Evolutionary conservation across 2,329 filamentous ascomycete species (phyloP).

Genomic region (Nemania diffusa): DNA sequence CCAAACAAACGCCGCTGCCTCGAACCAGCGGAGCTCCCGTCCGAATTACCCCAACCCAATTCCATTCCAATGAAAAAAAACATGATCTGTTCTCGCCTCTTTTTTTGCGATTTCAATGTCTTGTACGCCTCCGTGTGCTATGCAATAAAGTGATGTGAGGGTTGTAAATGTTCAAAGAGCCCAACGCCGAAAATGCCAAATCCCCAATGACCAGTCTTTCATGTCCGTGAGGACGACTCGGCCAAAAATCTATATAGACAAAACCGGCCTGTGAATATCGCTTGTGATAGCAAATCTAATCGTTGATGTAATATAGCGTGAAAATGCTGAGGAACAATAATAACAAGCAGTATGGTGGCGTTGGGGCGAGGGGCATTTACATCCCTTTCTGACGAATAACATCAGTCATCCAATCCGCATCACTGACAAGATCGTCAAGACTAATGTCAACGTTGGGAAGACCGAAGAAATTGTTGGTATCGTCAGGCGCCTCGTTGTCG

Average conservation of each 20-base stretch:
- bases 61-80: constrained; percentile 12
- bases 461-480: constrained; percentile 42
- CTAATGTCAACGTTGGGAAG: constrained; percentile 48
- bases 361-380: background rate
- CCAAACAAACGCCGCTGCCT: constrained; percentile 23
- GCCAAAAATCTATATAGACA: constrained; percentile 22
- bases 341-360: background rate
- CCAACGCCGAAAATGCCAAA: constrained; percentile 29
- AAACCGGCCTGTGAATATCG: constrained; percentile 14
- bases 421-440: constrained; percentile 53
- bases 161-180: constrained; percentile 18
- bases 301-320: constrained; percentile 11
- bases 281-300: constrained; percentile 15
- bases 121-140: constrained; percentile 6
- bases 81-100: background rate
- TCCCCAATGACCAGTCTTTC: constrained; percentile 19
- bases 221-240: constrained; percentile 33
- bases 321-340: background rate
- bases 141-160: constrained; percentile 24
- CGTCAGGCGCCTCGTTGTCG: constrained; percentile 42
- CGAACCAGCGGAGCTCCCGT: constrained; percentile 8
- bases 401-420: constrained; percentile 64
- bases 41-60: constrained; percentile 8
- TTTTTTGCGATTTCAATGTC: background rate
- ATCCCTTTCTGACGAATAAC: constrained; percentile 52